These are phyloP conservation scores for Diaporthe nobilis DNA, from an alignment of 2,329 filamentous ascomycete species.

Conservation along the genomic window DNA sequence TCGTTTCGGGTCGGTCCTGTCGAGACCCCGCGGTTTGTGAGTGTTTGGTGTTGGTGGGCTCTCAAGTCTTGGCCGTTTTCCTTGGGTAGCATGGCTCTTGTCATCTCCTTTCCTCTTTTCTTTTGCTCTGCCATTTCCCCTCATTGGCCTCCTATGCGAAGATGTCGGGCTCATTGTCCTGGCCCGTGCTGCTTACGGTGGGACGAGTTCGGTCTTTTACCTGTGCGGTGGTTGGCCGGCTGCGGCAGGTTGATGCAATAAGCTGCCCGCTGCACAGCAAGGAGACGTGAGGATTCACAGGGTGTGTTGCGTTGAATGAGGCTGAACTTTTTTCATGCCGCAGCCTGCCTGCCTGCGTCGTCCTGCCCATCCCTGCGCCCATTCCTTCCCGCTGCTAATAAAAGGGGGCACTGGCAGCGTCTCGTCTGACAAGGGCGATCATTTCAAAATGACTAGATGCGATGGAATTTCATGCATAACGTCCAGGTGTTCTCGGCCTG, in stretches of 20 bases:
- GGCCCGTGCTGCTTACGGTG: conserved; percentile 26
- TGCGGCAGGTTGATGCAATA: conserved; percentile 28
- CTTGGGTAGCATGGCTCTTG: conserved; percentile 26
- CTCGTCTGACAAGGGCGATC: conserved; percentile 26
- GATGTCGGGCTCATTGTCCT: neutral
- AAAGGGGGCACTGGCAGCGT: conserved; percentile 21
- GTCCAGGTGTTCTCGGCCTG: conserved; percentile 10
- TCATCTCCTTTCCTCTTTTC: neutral
- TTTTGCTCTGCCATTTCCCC: neutral
- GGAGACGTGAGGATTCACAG: neutral
- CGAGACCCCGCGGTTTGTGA: conserved; percentile 15
- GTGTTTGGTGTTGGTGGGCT: conserved; percentile 29
- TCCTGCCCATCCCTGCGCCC: conserved; percentile 17
- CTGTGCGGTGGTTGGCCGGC: conserved; percentile 1
- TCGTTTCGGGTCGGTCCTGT: conserved; percentile 26
- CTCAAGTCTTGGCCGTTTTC: conserved; percentile 26
- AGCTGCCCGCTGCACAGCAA: conserved; percentile 13
- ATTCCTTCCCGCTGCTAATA: conserved; percentile 34
- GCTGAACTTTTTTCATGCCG: conserved; percentile 30
- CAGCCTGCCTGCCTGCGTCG: conserved; percentile 3
- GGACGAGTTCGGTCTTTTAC: neutral
- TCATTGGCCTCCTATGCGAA: neutral
- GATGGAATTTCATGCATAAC: conserved; percentile 25
- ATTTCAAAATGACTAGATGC: conserved; percentile 23
- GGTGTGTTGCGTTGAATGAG: conserved; percentile 19